Conservation (phyloP, 2,329 filamentous ascomycete genomes). For the Fusarium falciforme region DNA sequence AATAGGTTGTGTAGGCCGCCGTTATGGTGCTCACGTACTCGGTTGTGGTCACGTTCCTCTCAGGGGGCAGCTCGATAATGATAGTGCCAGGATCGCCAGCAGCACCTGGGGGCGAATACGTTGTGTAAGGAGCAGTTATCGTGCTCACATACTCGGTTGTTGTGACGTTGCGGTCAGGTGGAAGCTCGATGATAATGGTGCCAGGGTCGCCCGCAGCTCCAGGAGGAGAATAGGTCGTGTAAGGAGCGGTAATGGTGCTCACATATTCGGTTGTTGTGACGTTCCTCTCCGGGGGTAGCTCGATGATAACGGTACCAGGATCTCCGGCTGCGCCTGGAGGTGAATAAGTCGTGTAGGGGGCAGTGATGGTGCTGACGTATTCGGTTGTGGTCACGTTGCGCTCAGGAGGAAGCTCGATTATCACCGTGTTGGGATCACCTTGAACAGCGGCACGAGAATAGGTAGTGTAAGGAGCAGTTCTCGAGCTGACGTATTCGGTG, state of each 20-base stretch:
- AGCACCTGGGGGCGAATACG: neutral
- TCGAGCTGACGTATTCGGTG: constrained; percentile 5
- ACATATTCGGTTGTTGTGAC: constrained; percentile 15
- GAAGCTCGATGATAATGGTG: constrained; percentile 8
- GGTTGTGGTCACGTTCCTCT: neutral
- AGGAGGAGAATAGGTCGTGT: constrained; percentile 11
- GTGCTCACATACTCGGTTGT: neutral
- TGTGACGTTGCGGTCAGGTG: neutral
- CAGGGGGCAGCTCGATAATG: neutral
- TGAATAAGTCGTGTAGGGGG: constrained; percentile 1
- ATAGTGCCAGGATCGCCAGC: neutral
- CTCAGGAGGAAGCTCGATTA: constrained; percentile 15
- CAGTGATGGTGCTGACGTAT: constrained; percentile 5
- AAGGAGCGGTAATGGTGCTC: constrained; percentile 2
- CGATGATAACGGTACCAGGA: neutral
- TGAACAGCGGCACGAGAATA: constrained; percentile 5
- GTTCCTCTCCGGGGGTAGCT: constrained; percentile 4
- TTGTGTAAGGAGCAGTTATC: constrained; percentile 16
- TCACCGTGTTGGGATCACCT: constrained; percentile 20
- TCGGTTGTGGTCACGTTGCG: constrained; percentile 9
- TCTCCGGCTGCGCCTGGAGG: constrained; percentile 6
- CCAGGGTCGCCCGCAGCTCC: constrained; percentile 4
- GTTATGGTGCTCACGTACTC: neutral
- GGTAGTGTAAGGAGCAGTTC: constrained; percentile 12
- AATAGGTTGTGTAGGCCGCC: neutral